Percentiles rank a stretch among this genome's conserved stretches.
Conservation (phyloP, 2,329 filamentous ascomycete species). For the Diplodia seriata region DNA sequence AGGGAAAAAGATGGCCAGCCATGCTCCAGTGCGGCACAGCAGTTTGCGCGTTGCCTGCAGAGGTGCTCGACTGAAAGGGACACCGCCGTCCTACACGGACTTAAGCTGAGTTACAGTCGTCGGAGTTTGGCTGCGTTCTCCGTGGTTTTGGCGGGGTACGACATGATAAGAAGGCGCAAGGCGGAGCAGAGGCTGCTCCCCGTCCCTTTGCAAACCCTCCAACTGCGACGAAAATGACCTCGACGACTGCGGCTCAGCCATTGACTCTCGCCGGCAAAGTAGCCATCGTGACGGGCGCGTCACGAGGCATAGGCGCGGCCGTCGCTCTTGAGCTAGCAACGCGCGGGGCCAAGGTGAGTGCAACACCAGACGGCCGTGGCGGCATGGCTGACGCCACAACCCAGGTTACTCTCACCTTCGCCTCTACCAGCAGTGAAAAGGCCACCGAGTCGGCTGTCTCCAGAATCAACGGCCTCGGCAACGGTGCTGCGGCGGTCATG, state of each 20-base stretch:
- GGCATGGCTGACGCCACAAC: background rate
- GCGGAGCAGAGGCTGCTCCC: background rate
- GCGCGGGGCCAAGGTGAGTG: constrained; percentile 53
- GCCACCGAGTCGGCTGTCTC: constrained; percentile 45
- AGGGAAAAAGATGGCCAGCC: no score
- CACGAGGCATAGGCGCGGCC: constrained; percentile 58
- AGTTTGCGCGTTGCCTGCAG: background rate
- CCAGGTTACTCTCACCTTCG: constrained; percentile 54
- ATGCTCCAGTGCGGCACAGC: constrained; percentile 5
- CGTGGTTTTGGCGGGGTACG: background rate
- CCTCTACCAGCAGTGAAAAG: constrained; percentile 48
- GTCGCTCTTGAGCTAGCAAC: constrained; percentile 57
- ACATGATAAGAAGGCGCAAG: background rate
- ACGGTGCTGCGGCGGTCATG: constrained; percentile 46
- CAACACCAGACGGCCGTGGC: background rate
- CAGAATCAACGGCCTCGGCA: constrained; percentile 45
- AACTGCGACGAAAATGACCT: background rate
- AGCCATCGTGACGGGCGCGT: constrained; percentile 59
- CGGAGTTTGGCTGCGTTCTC: background rate
- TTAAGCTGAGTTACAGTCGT: background rate
- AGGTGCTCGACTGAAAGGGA: no score
- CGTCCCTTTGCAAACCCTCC: background rate
- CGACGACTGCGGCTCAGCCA: background rate
- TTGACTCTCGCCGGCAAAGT: constrained; percentile 44
- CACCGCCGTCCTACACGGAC: background rate